A percentile compares a stretch with the other conserved stretches of the same genome.
These are phyloP conservation scores for Trametes sanguinea DNA, from an alignment of 768 basidiomycete species.

Conservation along the genomic window DNA sequence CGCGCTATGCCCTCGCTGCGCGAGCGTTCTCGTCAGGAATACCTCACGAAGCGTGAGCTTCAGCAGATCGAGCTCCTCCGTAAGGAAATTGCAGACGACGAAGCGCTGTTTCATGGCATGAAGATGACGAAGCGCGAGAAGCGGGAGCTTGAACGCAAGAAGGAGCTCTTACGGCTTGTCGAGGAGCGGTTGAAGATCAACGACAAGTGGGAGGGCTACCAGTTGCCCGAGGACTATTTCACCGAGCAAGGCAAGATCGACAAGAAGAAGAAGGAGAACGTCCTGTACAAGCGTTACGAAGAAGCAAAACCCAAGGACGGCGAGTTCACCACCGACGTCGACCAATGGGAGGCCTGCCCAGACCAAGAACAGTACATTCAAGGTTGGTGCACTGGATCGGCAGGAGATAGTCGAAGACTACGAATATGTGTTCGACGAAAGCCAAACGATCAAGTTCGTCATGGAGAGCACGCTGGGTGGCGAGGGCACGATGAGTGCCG, in stretches of 20 bases:
- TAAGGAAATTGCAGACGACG: conserved; percentile 93
- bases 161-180: conserved; percentile 86
- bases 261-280: conserved; percentile 92
- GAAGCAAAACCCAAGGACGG: conserved; percentile 91
- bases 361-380: conserved; percentile 85
- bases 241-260: conserved; percentile 99
- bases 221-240: conserved; percentile 95
- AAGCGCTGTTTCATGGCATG: conserved; percentile 88
- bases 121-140: conserved; percentile 83
- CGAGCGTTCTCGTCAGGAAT: conserved; percentile 90
- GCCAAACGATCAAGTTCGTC: conserved; percentile 94
- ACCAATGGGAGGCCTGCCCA: conserved; percentile 97
- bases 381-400: conserved; percentile 91
- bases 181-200: conserved; percentile 94
- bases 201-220: conserved; percentile 95
- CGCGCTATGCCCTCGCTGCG: conserved; percentile 73
- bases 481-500: conserved; percentile 70
- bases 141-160: conserved; percentile 84
- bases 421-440: conserved; percentile 98
- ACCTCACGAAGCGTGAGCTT: conserved; percentile 92
- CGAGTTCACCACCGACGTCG: conserved; percentile 94
- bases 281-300: conserved; percentile 91
- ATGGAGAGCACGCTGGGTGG: conserved; percentile 77
- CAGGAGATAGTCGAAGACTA: conserved; percentile 79
- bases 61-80: conserved; percentile 94